A percentile compares a stretch with the other conserved stretches of the same genome.
Conservation (phyloP, 176 grass and related monocot species). For the Oryza coarctata region DNA sequence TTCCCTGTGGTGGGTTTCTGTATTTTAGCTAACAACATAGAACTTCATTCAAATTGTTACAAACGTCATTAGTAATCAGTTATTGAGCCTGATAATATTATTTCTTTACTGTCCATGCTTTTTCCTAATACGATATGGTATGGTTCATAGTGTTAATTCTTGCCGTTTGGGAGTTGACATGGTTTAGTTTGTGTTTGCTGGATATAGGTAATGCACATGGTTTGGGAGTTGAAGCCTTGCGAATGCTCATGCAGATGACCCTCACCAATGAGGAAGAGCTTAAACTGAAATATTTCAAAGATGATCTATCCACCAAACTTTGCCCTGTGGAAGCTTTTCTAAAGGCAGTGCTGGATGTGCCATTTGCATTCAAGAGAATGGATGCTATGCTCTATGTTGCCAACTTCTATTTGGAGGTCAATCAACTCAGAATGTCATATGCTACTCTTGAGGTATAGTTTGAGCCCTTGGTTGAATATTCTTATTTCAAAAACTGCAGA, state of each 20-base stretch:
- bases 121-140: not conserved
- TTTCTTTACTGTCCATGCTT: not conserved
- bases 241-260: constrained; percentile 58
- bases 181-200: not conserved
- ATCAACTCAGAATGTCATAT: constrained; percentile 68
- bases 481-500: not conserved
- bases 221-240: constrained; percentile 64
- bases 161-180: not conserved
- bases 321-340: constrained; percentile 65
- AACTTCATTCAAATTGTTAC: not conserved
- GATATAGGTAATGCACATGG: constrained; percentile 58
- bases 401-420: constrained; percentile 80
- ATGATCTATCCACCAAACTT: constrained; percentile 53
- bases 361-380: constrained; percentile 77
- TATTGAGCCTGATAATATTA: not conserved
- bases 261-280: constrained; percentile 80
- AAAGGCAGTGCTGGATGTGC: constrained; percentile 63
- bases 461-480: not conserved
- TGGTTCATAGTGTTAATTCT: not conserved
- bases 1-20: not conserved
- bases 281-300: constrained; percentile 73
- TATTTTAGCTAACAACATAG: not conserved
- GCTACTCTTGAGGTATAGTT: constrained; percentile 70
- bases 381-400: constrained; percentile 87
- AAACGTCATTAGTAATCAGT: not conserved